Evolutionary conservation across 257 asterid genomes (phyloP).

Genomic region (Solanum lignicaule): DNA sequence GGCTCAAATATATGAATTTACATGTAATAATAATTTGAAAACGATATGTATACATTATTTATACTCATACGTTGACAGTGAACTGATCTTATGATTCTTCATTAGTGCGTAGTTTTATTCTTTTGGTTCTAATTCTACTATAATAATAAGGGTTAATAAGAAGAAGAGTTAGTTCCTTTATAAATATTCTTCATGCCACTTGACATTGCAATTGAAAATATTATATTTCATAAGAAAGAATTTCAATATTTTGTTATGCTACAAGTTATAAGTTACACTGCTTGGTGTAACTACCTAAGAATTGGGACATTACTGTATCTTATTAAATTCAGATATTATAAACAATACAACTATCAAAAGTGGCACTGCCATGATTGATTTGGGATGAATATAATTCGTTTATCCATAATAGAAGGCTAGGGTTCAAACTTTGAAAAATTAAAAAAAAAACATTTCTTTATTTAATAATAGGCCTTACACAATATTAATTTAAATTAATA

Average conservation of each 20-base stretch:
- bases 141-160: not conserved
- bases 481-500: not conserved
- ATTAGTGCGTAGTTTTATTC: not conserved
- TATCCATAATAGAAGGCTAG: not conserved
- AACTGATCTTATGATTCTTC: not conserved
- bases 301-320: not conserved
- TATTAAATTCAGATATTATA: not conserved
- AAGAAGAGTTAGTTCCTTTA: not conserved
- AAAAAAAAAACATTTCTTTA: too few species aligned
- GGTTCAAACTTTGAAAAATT: not conserved
- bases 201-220: not conserved
- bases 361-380: not conserved
- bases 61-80: not conserved
- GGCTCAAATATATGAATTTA: not conserved
- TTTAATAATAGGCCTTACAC: not conserved
- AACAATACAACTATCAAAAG: not conserved
- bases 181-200: not conserved
- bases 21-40: not conserved
- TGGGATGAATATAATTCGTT: not conserved
- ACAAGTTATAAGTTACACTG: not conserved
- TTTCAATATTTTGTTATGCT: not conserved
- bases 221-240: not conserved
- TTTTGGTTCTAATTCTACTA: not conserved
- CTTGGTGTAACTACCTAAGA: not conserved
- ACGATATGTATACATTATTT: not conserved